Evolutionary conservation across 345 rosid genomes (phyloP), one percentile per base, ranked within the genome.

Genomic region (Eutrema japonicum): DNA sequence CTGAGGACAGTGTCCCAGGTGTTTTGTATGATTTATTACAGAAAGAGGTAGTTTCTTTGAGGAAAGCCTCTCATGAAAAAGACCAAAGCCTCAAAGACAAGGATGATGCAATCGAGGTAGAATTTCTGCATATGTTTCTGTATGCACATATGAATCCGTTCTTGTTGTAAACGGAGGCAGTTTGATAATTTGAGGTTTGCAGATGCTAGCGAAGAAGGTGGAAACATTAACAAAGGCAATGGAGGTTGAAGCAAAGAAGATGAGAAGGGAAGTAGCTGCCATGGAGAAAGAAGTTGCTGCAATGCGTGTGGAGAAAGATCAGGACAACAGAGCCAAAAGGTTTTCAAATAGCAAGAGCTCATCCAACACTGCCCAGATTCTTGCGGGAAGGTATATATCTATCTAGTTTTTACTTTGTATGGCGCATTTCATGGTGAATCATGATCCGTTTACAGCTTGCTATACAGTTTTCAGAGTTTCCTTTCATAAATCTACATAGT

Each of bases 251-350:
- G 99, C 99, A 40, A 95, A 95, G 85, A 95, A 89, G 85, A 95
- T 95, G 99, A 88, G 99, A 83, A 86, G 97, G 74, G 99, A 95
- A 83, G 99, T 95, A 51, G 89, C 99, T 62, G 89, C 91, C 0
- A 94, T 94, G 98, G 98, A 94, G 85, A 94, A 94, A 83, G 98
- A 94, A 83, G 96, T 94, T 73, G 86, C 99, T 69, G 93, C 99
- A 7, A 95, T 95, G 87, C 96, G 97, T 53, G 89, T 92, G 65
- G 97, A 90, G 35, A 95, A 88, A 79, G 98, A 88, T 51, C 97
- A 95, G 8, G 97, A 92, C 58, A 87, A 75, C 64, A 86, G 94
- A 86, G 86, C 92, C 53, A 95, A 84, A 82, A 84, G 99, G 68
- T 70, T 56, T 76, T 85, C 84, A 64, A 78, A 91, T 75, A 88